A percentile compares a stretch with the other conserved stretches of the same genome.
Conservation (phyloP, 345 rosid species). For the Dipteronia sinensis region DNA sequence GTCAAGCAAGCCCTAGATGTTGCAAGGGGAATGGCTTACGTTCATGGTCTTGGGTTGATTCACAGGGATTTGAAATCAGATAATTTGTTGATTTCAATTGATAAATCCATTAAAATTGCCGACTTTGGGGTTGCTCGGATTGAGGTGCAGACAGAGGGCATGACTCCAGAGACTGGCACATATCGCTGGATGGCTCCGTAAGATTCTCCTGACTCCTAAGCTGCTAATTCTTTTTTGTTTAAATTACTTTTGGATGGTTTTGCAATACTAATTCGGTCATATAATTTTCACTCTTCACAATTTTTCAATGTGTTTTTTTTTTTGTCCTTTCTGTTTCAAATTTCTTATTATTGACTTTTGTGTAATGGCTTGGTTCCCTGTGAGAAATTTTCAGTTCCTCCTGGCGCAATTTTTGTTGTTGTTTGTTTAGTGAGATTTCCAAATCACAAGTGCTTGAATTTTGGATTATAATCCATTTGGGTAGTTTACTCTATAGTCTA, state of each 20-base stretch:
- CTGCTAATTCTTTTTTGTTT: neutral
- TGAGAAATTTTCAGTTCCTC: neutral
- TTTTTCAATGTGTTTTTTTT: neutral
- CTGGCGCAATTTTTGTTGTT: neutral
- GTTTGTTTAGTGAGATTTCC: neutral
- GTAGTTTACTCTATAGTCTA: neutral
- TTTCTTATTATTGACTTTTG: neutral
- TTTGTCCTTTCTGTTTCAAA: neutral
- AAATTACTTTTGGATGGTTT: neutral
- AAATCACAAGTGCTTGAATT: neutral
- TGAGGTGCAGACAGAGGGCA: slow-evolving; percentile 52
- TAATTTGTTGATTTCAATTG: slow-evolving; percentile 41
- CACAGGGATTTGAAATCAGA: slow-evolving; percentile 52
- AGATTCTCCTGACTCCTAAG: slow-evolving; percentile 22
- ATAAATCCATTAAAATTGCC: slow-evolving; percentile 51
- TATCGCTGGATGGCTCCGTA: slow-evolving; percentile 65
- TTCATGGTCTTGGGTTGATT: slow-evolving; percentile 41
- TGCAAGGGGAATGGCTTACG: slow-evolving; percentile 51
- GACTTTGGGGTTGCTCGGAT: slow-evolving; percentile 55
- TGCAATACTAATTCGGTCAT: neutral
- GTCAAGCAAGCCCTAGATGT: slow-evolving; percentile 51
- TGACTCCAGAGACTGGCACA: slow-evolving; percentile 56
- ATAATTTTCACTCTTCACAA: neutral
- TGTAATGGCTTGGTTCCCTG: neutral
- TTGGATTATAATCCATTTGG: neutral